Percentiles rank a stretch among this genome's conserved stretches.
phyloP scores from a whole-genome alignment of 192 early-diverging fungal species.

The Dissophora globulifera region DNA sequence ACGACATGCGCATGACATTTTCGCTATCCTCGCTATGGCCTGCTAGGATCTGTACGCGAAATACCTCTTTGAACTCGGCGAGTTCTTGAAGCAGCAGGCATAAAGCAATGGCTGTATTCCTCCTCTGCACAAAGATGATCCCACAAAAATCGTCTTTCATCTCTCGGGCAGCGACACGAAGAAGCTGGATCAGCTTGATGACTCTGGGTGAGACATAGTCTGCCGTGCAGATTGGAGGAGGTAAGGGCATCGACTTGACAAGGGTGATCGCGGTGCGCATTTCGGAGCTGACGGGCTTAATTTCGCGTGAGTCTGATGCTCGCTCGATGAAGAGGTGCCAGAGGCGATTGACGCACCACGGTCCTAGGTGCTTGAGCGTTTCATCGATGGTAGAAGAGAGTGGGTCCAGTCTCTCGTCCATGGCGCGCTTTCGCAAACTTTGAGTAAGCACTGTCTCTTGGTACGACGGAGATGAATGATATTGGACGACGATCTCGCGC shows the following conservation, averaged over 20 bases:
- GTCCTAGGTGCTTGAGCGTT: slow-evolving; percentile 72
- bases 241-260: slow-evolving; percentile 19
- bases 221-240: background rate
- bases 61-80: slow-evolving; percentile 57
- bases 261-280: slow-evolving; percentile 19
- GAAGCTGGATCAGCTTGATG: slow-evolving; percentile 67
- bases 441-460: slow-evolving; percentile 55
- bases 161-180: slow-evolving; percentile 39
- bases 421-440: slow-evolving; percentile 48
- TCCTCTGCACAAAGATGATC: slow-evolving; percentile 85
- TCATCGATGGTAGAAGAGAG: slow-evolving; percentile 51
- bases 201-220: slow-evolving; percentile 75
- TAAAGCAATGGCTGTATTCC: slow-evolving; percentile 72
- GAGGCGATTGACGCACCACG: slow-evolving; percentile 81
- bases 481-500: slow-evolving; percentile 59
- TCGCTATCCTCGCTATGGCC: slow-evolving; percentile 65
- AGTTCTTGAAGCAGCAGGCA: slow-evolving; percentile 70
- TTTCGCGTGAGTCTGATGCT: slow-evolving; percentile 22
- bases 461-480: slow-evolving; percentile 59
- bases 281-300: background rate
- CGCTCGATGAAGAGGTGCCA: slow-evolving; percentile 65
- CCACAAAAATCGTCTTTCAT: slow-evolving; percentile 74
- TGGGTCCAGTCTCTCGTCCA: slow-evolving; percentile 52
- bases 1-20: slow-evolving; percentile 58
- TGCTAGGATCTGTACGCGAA: slow-evolving; percentile 60